Percentiles rank a stretch among this genome's conserved stretches.
Conservation (phyloP, 768 basidiomycete species). For the Agaricus sinodeliciosus region DNA sequence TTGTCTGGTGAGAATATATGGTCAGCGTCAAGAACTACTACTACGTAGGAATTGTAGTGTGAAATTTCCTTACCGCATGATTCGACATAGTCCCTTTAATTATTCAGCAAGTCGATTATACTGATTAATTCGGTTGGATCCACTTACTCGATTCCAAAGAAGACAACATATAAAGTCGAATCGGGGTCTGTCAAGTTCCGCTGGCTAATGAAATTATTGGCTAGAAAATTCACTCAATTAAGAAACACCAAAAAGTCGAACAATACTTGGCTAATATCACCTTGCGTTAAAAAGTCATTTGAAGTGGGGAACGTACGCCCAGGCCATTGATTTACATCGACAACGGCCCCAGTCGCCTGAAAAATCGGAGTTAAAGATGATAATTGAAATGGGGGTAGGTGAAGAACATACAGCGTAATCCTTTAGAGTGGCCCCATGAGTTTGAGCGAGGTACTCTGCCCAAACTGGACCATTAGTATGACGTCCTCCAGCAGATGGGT, state of each 20-base stretch:
- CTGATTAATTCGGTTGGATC: not conserved
- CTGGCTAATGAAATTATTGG: constrained; percentile 17
- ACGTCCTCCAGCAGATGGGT: constrained; percentile 42
- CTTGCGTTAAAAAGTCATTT: constrained; percentile 21
- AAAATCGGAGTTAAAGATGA: not conserved
- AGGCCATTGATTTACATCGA: constrained; percentile 21
- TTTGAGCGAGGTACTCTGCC: constrained; percentile 39
- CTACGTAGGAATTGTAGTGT: too few species aligned
- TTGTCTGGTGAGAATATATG: not conserved
- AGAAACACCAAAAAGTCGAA: not conserved
- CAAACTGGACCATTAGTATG: constrained; percentile 45
- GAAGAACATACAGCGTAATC: constrained; percentile 41
- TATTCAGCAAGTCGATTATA: not conserved
- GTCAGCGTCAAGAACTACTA: too few species aligned
- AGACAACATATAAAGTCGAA: constrained; percentile 42
- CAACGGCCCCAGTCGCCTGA: constrained; percentile 22
- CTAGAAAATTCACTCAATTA: constrained; percentile 8
- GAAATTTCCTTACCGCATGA: constrained; percentile 23
- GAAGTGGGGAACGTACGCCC: not conserved
- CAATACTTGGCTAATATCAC: constrained; percentile 9
- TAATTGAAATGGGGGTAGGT: not conserved
- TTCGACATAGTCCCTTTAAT: constrained; percentile 31
- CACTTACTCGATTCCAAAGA: constrained; percentile 49
- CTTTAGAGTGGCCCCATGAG: constrained; percentile 32
- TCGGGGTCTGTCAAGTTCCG: constrained; percentile 23